These are phyloP conservation scores for Solanum clarkiae DNA, from an alignment of 257 asterid species.

Conservation along the genomic window DNA sequence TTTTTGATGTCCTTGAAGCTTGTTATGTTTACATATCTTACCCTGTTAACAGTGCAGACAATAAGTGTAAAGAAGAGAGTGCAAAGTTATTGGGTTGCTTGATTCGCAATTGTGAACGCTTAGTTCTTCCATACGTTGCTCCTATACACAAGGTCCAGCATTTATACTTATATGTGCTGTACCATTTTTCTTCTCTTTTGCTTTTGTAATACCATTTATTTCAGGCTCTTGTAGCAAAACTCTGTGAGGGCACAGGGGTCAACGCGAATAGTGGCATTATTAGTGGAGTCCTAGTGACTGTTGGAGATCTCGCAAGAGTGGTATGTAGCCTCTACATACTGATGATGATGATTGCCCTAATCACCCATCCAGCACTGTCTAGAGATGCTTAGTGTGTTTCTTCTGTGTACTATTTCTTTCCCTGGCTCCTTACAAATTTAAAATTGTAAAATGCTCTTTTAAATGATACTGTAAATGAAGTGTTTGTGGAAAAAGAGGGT, in stretches of 20 bases:
- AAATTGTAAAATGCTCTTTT: not conserved
- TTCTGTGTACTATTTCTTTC: not conserved
- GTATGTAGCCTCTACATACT: slow-evolving; percentile 35
- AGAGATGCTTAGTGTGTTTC: not conserved
- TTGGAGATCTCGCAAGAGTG: slow-evolving; percentile 99
- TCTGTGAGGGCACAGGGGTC: slow-evolving; percentile 87
- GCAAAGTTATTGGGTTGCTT: slow-evolving; percentile 96
- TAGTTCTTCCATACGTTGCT: slow-evolving; percentile 88
- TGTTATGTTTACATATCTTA: slow-evolving; percentile 14
- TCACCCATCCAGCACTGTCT: not conserved
- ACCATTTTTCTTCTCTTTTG: not conserved
- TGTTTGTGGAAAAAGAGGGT: not conserved
- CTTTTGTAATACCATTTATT: slow-evolving; percentile 8
- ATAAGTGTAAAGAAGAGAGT: slow-evolving; percentile 98
- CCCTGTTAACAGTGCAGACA: slow-evolving; percentile 80
- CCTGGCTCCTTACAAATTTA: not conserved
- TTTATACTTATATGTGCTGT: not conserved
- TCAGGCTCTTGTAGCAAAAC: slow-evolving; percentile 93
- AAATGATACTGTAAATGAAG: not conserved
- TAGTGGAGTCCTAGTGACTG: slow-evolving; percentile 95
- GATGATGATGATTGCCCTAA: not conserved
- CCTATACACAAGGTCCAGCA: slow-evolving; percentile 85
- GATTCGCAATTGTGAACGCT: slow-evolving; percentile 92
- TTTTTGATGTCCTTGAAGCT: not conserved
- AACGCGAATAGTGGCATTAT: slow-evolving; percentile 90